phyloP scores from a whole-genome alignment of 2,329 filamentous ascomycete genomes.

The Aspergillus fructus region DNA sequence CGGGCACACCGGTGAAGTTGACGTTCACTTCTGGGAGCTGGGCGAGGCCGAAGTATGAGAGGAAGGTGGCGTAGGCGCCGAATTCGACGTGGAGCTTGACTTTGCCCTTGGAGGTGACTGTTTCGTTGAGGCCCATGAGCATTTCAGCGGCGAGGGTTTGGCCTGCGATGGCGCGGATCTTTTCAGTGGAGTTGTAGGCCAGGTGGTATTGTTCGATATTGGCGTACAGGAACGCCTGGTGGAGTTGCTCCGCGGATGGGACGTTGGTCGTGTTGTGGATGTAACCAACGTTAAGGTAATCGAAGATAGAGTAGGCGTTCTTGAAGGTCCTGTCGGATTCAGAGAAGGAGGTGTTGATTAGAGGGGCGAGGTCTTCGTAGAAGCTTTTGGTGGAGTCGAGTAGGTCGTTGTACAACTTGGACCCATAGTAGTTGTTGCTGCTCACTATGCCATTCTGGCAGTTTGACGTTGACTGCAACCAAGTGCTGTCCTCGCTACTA shows the following conservation, averaged over 20 bases:
- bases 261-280: slow-evolving; percentile 64
- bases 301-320: slow-evolving; percentile 67
- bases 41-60: slow-evolving; percentile 62
- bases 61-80: slow-evolving; percentile 61
- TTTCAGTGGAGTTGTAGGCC: slow-evolving; percentile 67
- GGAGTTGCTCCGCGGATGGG: slow-evolving; percentile 55
- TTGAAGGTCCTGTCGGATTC: slow-evolving; percentile 54
- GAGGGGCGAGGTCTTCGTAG: slow-evolving; percentile 53
- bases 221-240: slow-evolving; percentile 70
- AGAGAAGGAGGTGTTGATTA: slow-evolving; percentile 54
- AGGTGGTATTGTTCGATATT: slow-evolving; percentile 79
- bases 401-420: slow-evolving; percentile 49
- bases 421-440: slow-evolving; percentile 60
- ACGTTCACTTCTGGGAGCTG: slow-evolving; percentile 50
- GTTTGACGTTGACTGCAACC: slow-evolving; percentile 58
- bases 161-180: slow-evolving; percentile 53
- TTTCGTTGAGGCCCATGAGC: slow-evolving; percentile 46
- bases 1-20: slow-evolving; percentile 74
- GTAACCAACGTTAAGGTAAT: slow-evolving; percentile 61
- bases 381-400: slow-evolving; percentile 53
- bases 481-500: slow-evolving; percentile 58
- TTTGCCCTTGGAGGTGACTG: slow-evolving; percentile 37
- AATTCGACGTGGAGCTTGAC: slow-evolving; percentile 55
- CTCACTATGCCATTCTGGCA: slow-evolving; percentile 57
- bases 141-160: slow-evolving; percentile 66